Conservation (phyloP, 225 moss, liverwort and hornwort genomes). For the Ulota crispa region DNA sequence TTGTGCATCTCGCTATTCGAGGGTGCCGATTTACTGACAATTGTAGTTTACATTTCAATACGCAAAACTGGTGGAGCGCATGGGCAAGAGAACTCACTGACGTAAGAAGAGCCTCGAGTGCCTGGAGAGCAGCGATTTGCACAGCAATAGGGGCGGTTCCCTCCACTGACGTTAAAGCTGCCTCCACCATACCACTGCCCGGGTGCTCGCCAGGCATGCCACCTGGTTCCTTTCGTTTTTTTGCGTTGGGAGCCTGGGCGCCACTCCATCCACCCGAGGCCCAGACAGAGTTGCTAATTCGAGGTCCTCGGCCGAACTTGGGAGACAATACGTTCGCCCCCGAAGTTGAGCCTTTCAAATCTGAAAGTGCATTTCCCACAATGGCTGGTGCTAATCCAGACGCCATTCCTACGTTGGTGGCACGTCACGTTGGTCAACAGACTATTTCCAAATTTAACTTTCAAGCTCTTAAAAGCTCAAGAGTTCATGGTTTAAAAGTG, state of each 20-base stretch:
- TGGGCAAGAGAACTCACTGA: slow-evolving; percentile 56
- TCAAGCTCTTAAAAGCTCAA: neutral
- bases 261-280: slow-evolving; percentile 68
- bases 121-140: slow-evolving; percentile 91
- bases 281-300: slow-evolving; percentile 69
- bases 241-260: slow-evolving; percentile 59
- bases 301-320: slow-evolving; percentile 74
- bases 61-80: neutral
- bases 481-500: neutral
- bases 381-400: slow-evolving; percentile 95
- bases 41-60: neutral
- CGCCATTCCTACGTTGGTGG: slow-evolving; percentile 72
- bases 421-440: neutral
- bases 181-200: slow-evolving; percentile 61
- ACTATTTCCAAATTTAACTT: neutral
- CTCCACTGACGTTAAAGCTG: slow-evolving; percentile 37
- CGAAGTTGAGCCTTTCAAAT: slow-evolving; percentile 83
- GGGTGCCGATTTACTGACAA: neutral
- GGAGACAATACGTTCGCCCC: slow-evolving; percentile 75
- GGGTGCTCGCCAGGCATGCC: slow-evolving; percentile 67
- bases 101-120: slow-evolving; percentile 92
- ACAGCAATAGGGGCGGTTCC: slow-evolving; percentile 73
- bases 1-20: neutral
- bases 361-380: slow-evolving; percentile 92
- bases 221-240: slow-evolving; percentile 95